phyloP scores from a whole-genome alignment of 2,329 filamentous ascomycete species.

The Epichloe scottii region DNA sequence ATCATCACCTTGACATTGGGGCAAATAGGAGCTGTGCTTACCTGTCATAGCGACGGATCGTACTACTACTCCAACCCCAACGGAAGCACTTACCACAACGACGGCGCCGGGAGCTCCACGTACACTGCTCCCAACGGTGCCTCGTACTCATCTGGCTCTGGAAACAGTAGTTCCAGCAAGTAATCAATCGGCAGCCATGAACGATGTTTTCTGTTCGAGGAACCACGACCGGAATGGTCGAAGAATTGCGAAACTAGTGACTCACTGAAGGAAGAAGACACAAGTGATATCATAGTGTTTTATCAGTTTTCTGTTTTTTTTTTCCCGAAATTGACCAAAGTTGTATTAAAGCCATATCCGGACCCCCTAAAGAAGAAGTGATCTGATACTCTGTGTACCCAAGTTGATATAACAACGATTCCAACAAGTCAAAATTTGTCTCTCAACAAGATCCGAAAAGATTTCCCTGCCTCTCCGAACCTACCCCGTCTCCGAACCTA shows the following conservation, averaged over 20 bases:
- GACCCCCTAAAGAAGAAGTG: too few relatives aligned
- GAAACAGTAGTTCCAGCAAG: not conserved
- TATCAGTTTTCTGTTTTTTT: not conserved
- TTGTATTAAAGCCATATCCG: not conserved
- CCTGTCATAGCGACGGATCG: conserved; percentile 40
- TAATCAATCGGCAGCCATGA: not conserved
- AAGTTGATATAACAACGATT: not conserved
- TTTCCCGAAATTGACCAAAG: not conserved
- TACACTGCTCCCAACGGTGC: conserved; percentile 41
- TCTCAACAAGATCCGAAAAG: not conserved
- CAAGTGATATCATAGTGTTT: not conserved
- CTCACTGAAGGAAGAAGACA: not conserved
- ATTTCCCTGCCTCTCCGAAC: too few relatives aligned
- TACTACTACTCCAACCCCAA: conserved; percentile 65
- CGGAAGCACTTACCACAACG: conserved; percentile 56
- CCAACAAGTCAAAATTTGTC: not conserved
- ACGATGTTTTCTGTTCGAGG: not conserved
- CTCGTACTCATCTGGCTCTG: not conserved
- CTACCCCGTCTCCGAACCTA: too few relatives aligned
- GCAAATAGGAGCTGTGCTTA: not conserved
- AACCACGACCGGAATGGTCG: not conserved
- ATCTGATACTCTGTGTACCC: not conserved
- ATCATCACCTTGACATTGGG: too few relatives aligned
- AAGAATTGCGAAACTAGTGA: not conserved
- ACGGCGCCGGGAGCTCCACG: conserved; percentile 41